phyloP scores from a whole-genome alignment of 345 rosid genomes.

The Aquilaria malaccensis region DNA sequence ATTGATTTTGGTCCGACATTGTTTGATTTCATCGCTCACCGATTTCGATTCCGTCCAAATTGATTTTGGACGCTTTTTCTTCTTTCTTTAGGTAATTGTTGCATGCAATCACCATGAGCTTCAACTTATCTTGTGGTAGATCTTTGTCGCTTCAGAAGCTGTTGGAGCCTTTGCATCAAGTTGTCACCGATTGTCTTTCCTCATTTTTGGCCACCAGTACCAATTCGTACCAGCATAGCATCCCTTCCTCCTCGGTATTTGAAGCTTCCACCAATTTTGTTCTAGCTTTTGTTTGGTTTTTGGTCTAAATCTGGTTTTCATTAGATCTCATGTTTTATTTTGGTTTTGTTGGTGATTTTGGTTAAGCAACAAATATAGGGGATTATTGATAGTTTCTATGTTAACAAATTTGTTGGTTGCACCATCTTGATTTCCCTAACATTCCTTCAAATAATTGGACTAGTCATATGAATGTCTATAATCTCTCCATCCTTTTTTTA shows the following conservation, averaged over 20 bases:
- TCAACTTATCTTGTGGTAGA: conserved; percentile 71
- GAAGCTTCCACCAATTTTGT: conserved; percentile 50
- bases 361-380: too few relatives aligned
- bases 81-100: neutral
- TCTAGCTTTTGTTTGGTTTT: too few relatives aligned
- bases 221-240: conserved; percentile 45
- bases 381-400: too few relatives aligned
- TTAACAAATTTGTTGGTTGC: neutral
- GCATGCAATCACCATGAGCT: conserved; percentile 35
- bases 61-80: neutral
- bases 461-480: too few relatives aligned
- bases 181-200: conserved; percentile 80
- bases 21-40: too few relatives aligned
- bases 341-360: too few relatives aligned
- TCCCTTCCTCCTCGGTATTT: conserved; percentile 39
- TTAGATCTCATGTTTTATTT: too few relatives aligned
- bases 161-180: conserved; percentile 92
- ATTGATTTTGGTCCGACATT: too few relatives aligned
- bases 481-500: neutral
- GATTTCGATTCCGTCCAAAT: neutral
- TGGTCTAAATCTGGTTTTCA: too few relatives aligned
- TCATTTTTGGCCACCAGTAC: conserved; percentile 41
- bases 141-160: conserved; percentile 76
- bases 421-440: too few relatives aligned
- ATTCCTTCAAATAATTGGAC: neutral